Conservation (phyloP, 2,329 filamentous ascomycete species). For the Diplodia scrobiculata region DNA sequence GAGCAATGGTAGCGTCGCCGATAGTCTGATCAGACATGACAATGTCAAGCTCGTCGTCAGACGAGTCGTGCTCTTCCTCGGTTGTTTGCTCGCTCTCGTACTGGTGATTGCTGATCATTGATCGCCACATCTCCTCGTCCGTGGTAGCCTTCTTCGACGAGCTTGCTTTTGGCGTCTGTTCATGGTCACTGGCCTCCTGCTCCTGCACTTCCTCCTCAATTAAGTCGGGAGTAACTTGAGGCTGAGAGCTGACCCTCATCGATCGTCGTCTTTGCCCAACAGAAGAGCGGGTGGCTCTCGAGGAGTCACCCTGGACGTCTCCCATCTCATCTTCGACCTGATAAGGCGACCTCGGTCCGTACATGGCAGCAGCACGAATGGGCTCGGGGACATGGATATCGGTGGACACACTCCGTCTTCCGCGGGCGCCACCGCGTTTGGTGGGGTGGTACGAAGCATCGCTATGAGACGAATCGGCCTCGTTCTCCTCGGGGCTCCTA, state of each 20-base stretch:
- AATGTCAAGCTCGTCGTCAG: constrained; percentile 23
- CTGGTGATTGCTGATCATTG: constrained; percentile 25
- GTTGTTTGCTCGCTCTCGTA: constrained; percentile 5
- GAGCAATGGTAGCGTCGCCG: constrained; percentile 51
- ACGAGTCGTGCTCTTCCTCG: constrained; percentile 21
- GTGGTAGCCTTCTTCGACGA: background rate
- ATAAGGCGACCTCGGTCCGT: constrained; percentile 9
- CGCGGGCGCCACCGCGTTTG: background rate
- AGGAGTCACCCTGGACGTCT: background rate
- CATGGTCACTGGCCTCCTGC: background rate
- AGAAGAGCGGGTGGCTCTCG: background rate
- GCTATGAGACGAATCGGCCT: constrained; percentile 9
- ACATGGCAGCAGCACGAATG: constrained; percentile 16
- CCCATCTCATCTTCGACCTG: background rate
- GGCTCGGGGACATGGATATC: constrained; percentile 18
- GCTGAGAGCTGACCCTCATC: background rate
- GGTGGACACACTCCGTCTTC: background rate
- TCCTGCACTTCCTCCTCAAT: background rate
- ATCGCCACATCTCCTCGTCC: constrained; percentile 26
- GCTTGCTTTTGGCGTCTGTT: constrained; percentile 7
- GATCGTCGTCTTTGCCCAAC: background rate
- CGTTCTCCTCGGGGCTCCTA: constrained; percentile 11
- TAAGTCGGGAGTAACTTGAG: background rate
- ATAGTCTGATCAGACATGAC: constrained; percentile 28
- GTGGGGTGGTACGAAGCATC: constrained; percentile 17